A percentile compares a stretch with the other conserved stretches of the same genome.
Evolutionary conservation across 305 asterid species (phyloP).

Genomic region (Salvia sclarea): DNA sequence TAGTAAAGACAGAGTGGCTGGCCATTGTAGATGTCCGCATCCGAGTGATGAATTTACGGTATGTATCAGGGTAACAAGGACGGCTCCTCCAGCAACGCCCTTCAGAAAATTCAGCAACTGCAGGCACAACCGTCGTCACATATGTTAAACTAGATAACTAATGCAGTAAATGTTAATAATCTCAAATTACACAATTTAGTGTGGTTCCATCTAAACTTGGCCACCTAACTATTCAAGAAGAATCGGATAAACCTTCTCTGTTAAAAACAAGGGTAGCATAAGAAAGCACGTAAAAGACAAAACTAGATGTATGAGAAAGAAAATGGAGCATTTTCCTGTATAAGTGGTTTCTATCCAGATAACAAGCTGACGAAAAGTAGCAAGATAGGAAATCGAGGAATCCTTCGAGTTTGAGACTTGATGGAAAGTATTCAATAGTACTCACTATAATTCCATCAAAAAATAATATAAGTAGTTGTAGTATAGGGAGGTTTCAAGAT

Average conservation of each 20-base stretch:
- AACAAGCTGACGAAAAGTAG: neutral
- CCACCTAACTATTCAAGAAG: conserved; percentile 10
- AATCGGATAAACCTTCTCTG: neutral
- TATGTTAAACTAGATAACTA: conserved; percentile 25
- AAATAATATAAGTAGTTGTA: conserved; percentile 18
- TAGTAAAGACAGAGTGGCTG: conserved; percentile 46
- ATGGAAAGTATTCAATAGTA: conserved; percentile 1
- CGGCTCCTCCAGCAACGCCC: conserved; percentile 78
- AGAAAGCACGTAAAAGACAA: neutral
- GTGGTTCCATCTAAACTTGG: neutral
- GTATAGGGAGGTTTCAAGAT: conserved; percentile 28
- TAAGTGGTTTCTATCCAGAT: conserved; percentile 7
- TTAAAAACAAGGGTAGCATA: neutral
- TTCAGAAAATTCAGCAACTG: conserved; percentile 68
- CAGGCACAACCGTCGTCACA: conserved; percentile 36
- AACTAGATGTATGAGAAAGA: neutral
- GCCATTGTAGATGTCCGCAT: conserved; percentile 62
- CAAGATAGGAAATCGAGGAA: conserved; percentile 14
- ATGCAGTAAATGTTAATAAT: conserved; percentile 7
- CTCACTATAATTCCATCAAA: conserved; percentile 24
- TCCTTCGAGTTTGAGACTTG: conserved; percentile 14
- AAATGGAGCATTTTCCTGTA: neutral
- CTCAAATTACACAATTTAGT: conserved; percentile 3
- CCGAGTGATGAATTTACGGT: conserved; percentile 65
- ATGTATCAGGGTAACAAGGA: conserved; percentile 66